A percentile compares a stretch with the other conserved stretches of the same genome.
phyloP scores from a whole-genome alignment of 768 basidiomycete species.

The Pisolithus albus region DNA sequence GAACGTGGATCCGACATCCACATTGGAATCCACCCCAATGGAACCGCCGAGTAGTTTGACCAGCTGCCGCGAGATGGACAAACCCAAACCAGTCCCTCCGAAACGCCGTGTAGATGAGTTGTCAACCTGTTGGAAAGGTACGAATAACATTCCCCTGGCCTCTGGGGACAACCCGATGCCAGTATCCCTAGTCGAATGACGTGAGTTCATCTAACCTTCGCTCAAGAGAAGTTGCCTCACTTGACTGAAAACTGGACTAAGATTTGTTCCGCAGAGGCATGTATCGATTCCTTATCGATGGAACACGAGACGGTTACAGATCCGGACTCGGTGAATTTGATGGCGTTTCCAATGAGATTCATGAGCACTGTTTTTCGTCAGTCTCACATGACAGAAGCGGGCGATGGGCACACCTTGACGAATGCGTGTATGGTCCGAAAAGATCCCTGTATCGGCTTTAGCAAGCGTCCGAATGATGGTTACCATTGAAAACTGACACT shows the following conservation, averaged over 20 bases:
- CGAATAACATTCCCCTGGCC: conserved; percentile 62
- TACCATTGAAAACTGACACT: conserved; percentile 36
- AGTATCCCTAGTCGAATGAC: conserved; percentile 43
- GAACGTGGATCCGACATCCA: conserved; percentile 58
- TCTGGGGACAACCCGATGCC: conserved; percentile 64
- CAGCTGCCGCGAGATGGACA: conserved; percentile 68
- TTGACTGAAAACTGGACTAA: conserved; percentile 61
- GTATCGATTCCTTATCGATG: conserved; percentile 34
- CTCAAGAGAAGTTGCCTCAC: conserved; percentile 25
- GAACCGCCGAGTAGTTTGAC: conserved; percentile 73
- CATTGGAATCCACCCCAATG: conserved; percentile 62
- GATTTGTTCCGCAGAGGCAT: conserved; percentile 35
- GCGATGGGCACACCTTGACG: conserved; percentile 46
- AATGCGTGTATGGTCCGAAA: conserved; percentile 65
- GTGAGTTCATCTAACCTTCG: neutral
- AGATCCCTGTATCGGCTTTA: conserved; percentile 42
- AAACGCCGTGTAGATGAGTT: conserved; percentile 71
- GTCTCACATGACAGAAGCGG: too few species aligned
- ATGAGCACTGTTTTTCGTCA: conserved; percentile 45
- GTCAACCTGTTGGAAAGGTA: conserved; percentile 75
- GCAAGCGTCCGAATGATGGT: neutral
- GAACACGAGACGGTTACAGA: conserved; percentile 58
- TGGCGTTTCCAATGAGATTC: conserved; percentile 73
- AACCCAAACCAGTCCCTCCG: conserved; percentile 71
- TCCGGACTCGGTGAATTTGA: conserved; percentile 64